Evolutionary conservation across 78 protist species (phyloP).

Genomic region (Diacronema lutheri): DNA sequence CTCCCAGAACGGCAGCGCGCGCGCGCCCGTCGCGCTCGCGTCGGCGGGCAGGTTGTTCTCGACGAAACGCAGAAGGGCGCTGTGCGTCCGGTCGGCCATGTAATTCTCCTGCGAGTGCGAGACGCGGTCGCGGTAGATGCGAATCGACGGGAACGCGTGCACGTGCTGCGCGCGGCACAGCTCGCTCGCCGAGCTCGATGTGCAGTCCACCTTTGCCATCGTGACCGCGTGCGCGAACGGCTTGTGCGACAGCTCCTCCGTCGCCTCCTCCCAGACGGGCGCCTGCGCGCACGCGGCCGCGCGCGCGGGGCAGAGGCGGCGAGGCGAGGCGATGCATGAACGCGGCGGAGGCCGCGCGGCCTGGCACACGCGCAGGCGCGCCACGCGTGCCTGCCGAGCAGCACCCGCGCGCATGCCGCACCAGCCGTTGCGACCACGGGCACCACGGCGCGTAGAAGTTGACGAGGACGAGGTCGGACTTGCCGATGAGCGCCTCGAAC

Average conservation of each 20-base stretch:
- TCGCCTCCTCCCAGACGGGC: constrained; percentile 17
- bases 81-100: constrained; percentile 11
- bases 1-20: too few relatives aligned
- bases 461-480: not conserved
- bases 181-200: not conserved
- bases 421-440: constrained; percentile 14
- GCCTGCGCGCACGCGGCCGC: too few relatives aligned
- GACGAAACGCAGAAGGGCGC: not conserved
- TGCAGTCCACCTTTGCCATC: constrained; percentile 26
- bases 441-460: constrained; percentile 28
- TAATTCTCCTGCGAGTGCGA: not conserved
- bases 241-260: not conserved
- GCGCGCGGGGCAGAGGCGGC: too few relatives aligned
- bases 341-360: too few relatives aligned
- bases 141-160: constrained; percentile 7
- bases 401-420: too few relatives aligned
- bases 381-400: too few relatives aligned
- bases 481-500: not conserved
- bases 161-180: constrained; percentile 20
- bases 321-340: too few relatives aligned
- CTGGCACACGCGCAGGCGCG: too few relatives aligned
- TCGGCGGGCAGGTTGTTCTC: not conserved
- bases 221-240: not conserved
- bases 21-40: not conserved
- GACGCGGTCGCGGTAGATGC: not conserved